Evolutionary conservation across 305 asterid genomes (phyloP).

Genomic region (Petunia hybrid): DNA sequence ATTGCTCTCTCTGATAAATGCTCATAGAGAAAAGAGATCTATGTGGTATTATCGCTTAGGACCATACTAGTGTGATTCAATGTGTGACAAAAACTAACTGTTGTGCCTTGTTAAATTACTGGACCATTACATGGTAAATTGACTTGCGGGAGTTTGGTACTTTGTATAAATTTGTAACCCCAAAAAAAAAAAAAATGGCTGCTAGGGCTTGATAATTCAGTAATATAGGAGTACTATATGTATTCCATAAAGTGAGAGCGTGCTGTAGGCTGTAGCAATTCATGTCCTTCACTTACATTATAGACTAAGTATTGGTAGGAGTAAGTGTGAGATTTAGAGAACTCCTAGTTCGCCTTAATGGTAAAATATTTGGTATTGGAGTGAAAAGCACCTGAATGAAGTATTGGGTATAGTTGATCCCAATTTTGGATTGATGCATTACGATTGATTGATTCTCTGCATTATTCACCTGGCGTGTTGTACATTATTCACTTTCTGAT

Average conservation of each 20-base stretch:
- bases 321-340: neutral
- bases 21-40: neutral
- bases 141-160: neutral
- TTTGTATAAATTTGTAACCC: neutral
- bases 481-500: neutral
- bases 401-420: neutral
- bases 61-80: neutral
- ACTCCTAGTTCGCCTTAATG: neutral
- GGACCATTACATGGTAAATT: too few species aligned
- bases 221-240: too few species aligned
- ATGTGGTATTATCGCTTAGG: neutral
- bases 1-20: neutral
- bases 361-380: neutral
- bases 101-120: too few species aligned
- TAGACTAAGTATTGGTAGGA: conserved; percentile 10
- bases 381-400: neutral
- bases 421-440: conserved; percentile 5
- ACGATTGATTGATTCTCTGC: neutral
- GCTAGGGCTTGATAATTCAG: conserved; percentile 1
- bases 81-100: too few species aligned
- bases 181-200: neutral
- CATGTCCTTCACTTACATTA: neutral
- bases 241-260: neutral
- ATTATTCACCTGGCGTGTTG: too few species aligned
- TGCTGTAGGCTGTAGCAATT: neutral